Conservation (phyloP, 345 rosid species). For the Microcos paniculata region DNA sequence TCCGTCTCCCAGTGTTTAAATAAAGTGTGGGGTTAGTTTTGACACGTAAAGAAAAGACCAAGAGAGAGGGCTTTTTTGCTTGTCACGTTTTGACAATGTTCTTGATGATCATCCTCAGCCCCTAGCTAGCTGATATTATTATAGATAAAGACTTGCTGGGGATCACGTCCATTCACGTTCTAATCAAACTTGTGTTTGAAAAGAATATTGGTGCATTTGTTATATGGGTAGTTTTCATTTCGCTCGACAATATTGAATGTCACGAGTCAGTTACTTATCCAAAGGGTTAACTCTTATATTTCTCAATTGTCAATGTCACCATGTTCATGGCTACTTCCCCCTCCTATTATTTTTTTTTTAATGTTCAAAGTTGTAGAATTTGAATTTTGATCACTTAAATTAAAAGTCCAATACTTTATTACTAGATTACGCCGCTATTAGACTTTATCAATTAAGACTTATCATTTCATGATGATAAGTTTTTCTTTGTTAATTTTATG, state of each 20-base stretch:
- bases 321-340: too few species aligned
- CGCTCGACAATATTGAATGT: background rate
- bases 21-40: background rate
- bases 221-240: background rate
- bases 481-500: too few species aligned
- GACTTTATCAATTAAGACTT: too few species aligned
- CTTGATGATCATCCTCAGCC: too few species aligned
- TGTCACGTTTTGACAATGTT: background rate
- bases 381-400: too few species aligned
- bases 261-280: background rate
- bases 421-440: too few species aligned
- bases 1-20: slow-evolving; percentile 21
- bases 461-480: too few species aligned
- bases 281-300: background rate
- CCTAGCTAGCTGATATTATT: background rate
- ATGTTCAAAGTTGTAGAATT: too few species aligned
- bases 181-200: background rate
- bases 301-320: background rate
- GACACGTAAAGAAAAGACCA: background rate
- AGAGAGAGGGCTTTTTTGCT: background rate
- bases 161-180: background rate
- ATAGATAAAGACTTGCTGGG: background rate
- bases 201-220: background rate
- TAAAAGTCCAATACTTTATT: too few species aligned
- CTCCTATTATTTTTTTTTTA: too few species aligned